Evolutionary conservation across 2,329 filamentous ascomycete genomes (phyloP).

Genomic region (Fusarium sterilihyphosum): DNA sequence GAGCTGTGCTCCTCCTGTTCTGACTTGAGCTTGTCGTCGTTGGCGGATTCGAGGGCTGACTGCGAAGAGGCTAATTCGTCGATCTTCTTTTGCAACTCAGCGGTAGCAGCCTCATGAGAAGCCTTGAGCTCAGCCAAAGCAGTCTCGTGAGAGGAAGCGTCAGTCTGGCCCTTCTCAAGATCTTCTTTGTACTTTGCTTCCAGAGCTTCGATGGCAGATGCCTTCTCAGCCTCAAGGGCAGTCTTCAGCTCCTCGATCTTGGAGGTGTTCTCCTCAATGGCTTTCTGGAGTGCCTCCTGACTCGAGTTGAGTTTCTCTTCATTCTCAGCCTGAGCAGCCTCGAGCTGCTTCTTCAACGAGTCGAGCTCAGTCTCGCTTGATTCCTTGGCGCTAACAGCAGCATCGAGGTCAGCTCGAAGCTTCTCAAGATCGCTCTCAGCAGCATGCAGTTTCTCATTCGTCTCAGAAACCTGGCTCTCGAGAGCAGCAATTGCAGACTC

Average conservation of each 20-base stretch:
- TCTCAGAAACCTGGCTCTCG: constrained; percentile 58
- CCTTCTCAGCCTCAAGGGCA: constrained; percentile 61
- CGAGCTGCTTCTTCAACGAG: constrained; percentile 61
- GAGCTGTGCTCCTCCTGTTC: constrained; percentile 57
- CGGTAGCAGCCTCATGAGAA: constrained; percentile 58
- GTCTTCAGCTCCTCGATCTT: constrained; percentile 62
- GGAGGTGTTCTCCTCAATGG: constrained; percentile 58
- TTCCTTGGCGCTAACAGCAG: constrained; percentile 61
- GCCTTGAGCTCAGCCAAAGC: constrained; percentile 61
- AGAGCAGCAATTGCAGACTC: constrained; percentile 59
- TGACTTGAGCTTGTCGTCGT: constrained; percentile 56
- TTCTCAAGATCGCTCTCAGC: constrained; percentile 63
- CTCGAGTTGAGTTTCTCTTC: constrained; percentile 48
- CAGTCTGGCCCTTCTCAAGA: constrained; percentile 57
- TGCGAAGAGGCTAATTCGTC: constrained; percentile 62
- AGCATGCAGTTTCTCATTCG: constrained; percentile 60
- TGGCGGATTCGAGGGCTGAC: constrained; percentile 56
- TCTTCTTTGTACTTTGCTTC: constrained; percentile 64
- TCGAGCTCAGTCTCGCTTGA: constrained; percentile 59
- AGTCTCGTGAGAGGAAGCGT: constrained; percentile 59
- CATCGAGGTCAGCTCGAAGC: constrained; percentile 59
- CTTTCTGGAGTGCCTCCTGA: constrained; percentile 49
- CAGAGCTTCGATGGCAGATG: constrained; percentile 57
- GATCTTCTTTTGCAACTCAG: constrained; percentile 65
- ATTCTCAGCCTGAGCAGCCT: constrained; percentile 50